Percentiles rank a stretch among this genome's conserved stretches.
These are phyloP conservation scores for Sanghuangporus weigelae DNA, from an alignment of 1,284 basidiomycete species.

Conservation along the genomic window DNA sequence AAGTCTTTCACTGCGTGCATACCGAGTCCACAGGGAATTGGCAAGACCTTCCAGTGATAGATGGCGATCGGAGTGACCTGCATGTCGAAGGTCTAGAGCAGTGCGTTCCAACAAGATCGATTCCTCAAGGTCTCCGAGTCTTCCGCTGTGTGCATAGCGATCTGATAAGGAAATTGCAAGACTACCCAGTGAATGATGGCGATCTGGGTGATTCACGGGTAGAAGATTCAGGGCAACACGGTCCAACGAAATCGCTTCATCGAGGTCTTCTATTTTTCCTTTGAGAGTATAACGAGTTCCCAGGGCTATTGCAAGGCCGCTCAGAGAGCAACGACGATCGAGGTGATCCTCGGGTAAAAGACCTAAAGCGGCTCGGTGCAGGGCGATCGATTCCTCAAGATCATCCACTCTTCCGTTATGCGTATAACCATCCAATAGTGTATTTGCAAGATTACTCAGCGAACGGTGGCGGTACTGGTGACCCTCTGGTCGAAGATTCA, in stretches of 20 bases:
- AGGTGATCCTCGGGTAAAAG: not conserved
- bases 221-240: not conserved
- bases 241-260: not conserved
- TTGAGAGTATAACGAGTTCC: constrained; percentile 11
- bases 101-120: not conserved
- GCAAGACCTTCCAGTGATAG: not conserved
- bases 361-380: not conserved
- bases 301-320: not conserved
- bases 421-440: too few relatives aligned
- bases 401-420: too few relatives aligned
- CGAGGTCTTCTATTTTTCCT: constrained; percentile 19
- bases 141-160: not conserved
- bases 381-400: too few relatives aligned
- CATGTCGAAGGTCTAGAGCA: not conserved
- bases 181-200: not conserved
- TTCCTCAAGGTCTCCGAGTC: not conserved
- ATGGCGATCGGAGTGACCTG: not conserved
- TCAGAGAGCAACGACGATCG: not conserved
- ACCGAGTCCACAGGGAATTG: not conserved
- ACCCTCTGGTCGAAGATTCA: too few relatives aligned
- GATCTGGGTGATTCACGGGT: not conserved
- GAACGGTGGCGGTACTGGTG: too few relatives aligned
- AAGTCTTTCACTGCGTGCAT: not conserved
- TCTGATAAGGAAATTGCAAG: not conserved
- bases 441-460: too few relatives aligned